A percentile compares a stretch with the other conserved stretches of the same genome.
Evolutionary conservation across 2,329 filamentous ascomycete species (phyloP).

Genomic region (Graphilbum ipis-grandicollis): DNA sequence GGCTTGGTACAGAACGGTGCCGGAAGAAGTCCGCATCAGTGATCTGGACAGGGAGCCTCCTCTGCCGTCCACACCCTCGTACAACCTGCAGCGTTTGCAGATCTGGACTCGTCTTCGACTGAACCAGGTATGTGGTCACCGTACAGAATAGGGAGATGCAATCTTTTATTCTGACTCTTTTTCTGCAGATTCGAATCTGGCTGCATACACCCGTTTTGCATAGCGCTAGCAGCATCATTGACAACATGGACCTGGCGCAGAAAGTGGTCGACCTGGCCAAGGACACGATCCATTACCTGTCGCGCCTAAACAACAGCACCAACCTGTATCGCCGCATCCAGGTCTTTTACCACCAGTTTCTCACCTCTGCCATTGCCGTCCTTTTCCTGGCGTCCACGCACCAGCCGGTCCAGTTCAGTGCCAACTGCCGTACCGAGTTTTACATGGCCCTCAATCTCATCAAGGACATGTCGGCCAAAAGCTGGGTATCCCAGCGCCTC

Average conservation of each 20-base stretch:
- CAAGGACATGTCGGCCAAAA: slow-evolving; percentile 53
- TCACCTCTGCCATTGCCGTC: slow-evolving; percentile 57
- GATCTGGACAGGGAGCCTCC: slow-evolving; percentile 37
- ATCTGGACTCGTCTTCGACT: slow-evolving; percentile 73
- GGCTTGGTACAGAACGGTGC: slow-evolving; percentile 72
- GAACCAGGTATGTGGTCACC: slow-evolving; percentile 46
- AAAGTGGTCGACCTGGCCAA: slow-evolving; percentile 59
- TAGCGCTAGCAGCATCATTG: slow-evolving; percentile 65
- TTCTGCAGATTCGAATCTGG: slow-evolving; percentile 10
- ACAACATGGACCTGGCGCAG: slow-evolving; percentile 56
- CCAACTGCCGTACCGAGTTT: slow-evolving; percentile 55
- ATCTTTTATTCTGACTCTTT: background rate
- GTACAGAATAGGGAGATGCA: no score
- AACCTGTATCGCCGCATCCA: slow-evolving; percentile 57
- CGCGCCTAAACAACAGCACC: slow-evolving; percentile 52
- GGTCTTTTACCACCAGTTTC: slow-evolving; percentile 66
- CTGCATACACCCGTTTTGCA: slow-evolving; percentile 80
- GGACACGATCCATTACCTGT: slow-evolving; percentile 57
- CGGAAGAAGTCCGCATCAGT: slow-evolving; percentile 36
- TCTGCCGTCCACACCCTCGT: slow-evolving; percentile 36
- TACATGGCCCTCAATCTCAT: slow-evolving; percentile 63
- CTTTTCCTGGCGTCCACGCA: slow-evolving; percentile 64
- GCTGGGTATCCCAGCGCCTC: slow-evolving; percentile 53
- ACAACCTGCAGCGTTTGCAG: slow-evolving; percentile 55
- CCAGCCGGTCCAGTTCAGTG: slow-evolving; percentile 53